Percentiles rank a stretch among this genome's conserved stretches.
Evolutionary conservation across 2,329 filamentous ascomycete species (phyloP).

Genomic region (Tolypocladium tropicale): DNA sequence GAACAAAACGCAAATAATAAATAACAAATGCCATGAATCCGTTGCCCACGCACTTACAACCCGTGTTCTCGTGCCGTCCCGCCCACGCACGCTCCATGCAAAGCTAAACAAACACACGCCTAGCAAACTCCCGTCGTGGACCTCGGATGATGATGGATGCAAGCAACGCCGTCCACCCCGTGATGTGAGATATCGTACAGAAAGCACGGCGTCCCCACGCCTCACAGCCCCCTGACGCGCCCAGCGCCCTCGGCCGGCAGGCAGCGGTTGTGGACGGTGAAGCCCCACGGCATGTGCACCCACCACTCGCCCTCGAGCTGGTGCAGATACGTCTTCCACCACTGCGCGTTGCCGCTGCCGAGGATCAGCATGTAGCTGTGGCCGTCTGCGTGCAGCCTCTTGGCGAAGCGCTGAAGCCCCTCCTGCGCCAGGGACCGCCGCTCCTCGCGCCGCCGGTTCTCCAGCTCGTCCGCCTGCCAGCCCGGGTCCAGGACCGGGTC

Average conservation of each 20-base stretch:
- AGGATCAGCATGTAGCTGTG: slow-evolving; percentile 15
- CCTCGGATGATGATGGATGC: too few species aligned
- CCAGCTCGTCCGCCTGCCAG: slow-evolving; percentile 11
- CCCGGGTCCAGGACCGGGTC: slow-evolving; percentile 16
- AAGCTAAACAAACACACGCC: too few species aligned
- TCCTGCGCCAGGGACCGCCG: slow-evolving; percentile 9
- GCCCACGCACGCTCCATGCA: too few species aligned
- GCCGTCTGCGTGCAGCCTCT: slow-evolving; percentile 9
- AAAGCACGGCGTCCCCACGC: too few species aligned
- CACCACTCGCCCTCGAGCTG: slow-evolving; percentile 16
- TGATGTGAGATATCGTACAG: background rate
- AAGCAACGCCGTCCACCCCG: background rate
- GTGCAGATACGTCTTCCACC: slow-evolving; percentile 14
- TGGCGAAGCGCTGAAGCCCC: slow-evolving; percentile 11
- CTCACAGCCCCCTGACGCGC: background rate
- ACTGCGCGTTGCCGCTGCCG: slow-evolving; percentile 15
- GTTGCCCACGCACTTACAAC: too few species aligned
- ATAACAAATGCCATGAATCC: too few species aligned
- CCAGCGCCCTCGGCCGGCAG: background rate
- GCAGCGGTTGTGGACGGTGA: slow-evolving; percentile 10
- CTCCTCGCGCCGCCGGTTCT: slow-evolving; percentile 12
- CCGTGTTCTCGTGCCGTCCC: too few species aligned
- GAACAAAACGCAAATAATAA: too few species aligned
- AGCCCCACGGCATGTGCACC: slow-evolving; percentile 15
- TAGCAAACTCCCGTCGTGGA: too few species aligned